A percentile compares a stretch with the other conserved stretches of the same genome.
Evolutionary conservation across 129 eudicot species (phyloP).

Genomic region (Helichrysum umbraculigerum): DNA sequence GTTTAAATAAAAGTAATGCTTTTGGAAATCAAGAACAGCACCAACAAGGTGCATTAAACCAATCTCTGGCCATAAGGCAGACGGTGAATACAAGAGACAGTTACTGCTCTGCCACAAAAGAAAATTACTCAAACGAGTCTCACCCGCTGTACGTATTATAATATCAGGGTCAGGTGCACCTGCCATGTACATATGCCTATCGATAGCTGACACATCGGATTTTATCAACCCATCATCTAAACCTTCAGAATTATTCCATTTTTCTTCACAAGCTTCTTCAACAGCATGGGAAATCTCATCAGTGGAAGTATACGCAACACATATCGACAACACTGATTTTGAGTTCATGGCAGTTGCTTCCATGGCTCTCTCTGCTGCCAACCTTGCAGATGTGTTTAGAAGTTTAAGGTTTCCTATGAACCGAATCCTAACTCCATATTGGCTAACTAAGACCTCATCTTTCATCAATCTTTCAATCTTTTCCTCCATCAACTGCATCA

Average conservation of each 20-base stretch:
- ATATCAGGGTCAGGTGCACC: slow-evolving; percentile 10
- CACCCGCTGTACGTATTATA: slow-evolving; percentile 59
- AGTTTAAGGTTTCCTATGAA: slow-evolving; percentile 14
- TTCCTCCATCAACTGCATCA: slow-evolving; percentile 13
- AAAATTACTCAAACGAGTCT: slow-evolving; percentile 65
- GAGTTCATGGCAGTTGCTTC: slow-evolving; percentile 4
- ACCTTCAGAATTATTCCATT: not conserved
- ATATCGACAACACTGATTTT: not conserved
- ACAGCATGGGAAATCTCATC: slow-evolving; percentile 6
- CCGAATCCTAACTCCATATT: not conserved
- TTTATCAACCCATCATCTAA: not conserved
- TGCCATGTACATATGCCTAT: slow-evolving; percentile 12
- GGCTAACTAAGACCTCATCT: not conserved
- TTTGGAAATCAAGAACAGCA: slow-evolving; percentile 8
- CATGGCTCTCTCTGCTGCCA: slow-evolving; percentile 17
- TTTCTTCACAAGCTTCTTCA: slow-evolving; percentile 4
- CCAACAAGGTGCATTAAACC: slow-evolving; percentile 7
- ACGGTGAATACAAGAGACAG: slow-evolving; percentile 48
- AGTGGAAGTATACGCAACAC: slow-evolving; percentile 10
- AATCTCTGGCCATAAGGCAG: slow-evolving; percentile 11
- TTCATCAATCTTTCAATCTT: slow-evolving; percentile 7
- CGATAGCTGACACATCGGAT: not conserved
- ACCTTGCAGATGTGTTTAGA: slow-evolving; percentile 3
- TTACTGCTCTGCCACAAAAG: slow-evolving; percentile 59
- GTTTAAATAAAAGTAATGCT: not conserved